Evolutionary conservation across 2,329 filamentous ascomycete genomes (phyloP).

Genomic region (Penicillium vulpinum): DNA sequence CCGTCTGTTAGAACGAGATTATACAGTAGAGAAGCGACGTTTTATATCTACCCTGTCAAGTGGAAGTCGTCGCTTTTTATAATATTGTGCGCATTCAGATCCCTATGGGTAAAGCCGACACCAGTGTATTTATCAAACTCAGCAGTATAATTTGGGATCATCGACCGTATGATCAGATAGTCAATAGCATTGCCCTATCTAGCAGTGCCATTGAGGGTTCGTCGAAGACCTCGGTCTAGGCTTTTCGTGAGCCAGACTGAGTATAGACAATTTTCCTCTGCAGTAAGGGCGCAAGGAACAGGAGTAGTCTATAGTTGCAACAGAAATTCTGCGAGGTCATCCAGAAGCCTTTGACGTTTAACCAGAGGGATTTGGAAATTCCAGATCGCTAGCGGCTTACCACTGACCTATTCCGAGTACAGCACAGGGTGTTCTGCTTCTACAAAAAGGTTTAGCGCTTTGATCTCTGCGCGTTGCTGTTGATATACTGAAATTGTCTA

Average conservation of each 20-base stretch:
- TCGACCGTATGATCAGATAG: constrained; percentile 22
- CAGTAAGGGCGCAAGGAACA: neutral
- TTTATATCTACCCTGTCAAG: no score
- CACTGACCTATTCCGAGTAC: constrained; percentile 11
- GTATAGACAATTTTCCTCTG: constrained; percentile 1
- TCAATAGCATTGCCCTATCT: constrained; percentile 16
- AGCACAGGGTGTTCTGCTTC: constrained; percentile 6
- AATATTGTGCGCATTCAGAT: constrained; percentile 17
- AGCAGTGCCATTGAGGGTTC: constrained; percentile 16
- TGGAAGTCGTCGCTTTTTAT: constrained; percentile 15
- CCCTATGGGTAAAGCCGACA: constrained; percentile 18
- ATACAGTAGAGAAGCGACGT: no score
- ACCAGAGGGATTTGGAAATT: neutral
- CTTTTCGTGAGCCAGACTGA: constrained; percentile 15
- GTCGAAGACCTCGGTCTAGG: constrained; percentile 14
- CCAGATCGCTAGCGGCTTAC: constrained; percentile 7
- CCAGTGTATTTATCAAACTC: constrained; percentile 12
- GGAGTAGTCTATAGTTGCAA: constrained; percentile 15
- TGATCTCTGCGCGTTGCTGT: neutral
- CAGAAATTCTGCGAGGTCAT: constrained; percentile 12
- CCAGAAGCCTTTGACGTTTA: neutral
- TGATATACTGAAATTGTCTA: constrained; percentile 1
- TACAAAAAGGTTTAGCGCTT: neutral
- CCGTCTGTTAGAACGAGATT: no score
- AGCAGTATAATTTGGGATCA: constrained; percentile 17